Conservation (phyloP, 768 basidiomycete genomes). For the Postia placenta region DNA sequence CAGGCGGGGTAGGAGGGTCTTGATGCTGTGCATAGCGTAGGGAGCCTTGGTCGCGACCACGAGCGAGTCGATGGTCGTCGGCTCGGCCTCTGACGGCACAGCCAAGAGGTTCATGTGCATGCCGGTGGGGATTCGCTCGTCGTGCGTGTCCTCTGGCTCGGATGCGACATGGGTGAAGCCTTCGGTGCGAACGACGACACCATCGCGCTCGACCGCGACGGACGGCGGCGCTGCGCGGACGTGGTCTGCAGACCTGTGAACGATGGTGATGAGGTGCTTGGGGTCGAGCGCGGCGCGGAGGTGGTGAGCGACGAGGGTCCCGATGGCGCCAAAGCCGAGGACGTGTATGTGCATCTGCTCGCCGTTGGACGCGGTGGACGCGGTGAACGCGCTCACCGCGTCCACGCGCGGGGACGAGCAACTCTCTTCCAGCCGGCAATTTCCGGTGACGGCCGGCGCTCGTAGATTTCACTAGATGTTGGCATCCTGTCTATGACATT, state of each 20-base stretch:
- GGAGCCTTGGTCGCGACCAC: conserved; percentile 80
- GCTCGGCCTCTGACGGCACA: neutral
- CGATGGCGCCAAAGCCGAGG: conserved; percentile 79
- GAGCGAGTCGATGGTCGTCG: conserved; percentile 58
- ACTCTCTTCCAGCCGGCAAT: too few species aligned
- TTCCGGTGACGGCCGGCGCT: too few species aligned
- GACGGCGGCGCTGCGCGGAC: conserved; percentile 27
- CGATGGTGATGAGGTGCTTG: conserved; percentile 55
- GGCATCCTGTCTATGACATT: too few species aligned
- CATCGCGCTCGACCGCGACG: conserved; percentile 47
- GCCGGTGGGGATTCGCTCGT: neutral
- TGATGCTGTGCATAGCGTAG: conserved; percentile 52
- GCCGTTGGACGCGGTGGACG: neutral
- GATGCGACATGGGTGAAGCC: conserved; percentile 51
- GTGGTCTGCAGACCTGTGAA: conserved; percentile 49
- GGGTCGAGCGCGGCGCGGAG: conserved; percentile 55
- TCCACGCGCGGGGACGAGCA: too few species aligned
- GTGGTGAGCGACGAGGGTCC: conserved; percentile 75
- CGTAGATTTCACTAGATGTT: too few species aligned
- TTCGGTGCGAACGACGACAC: conserved; percentile 32
- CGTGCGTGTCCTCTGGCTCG: conserved; percentile 12
- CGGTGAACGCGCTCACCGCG: neutral
- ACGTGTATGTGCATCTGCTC: conserved; percentile 63
- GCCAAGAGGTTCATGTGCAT: neutral
- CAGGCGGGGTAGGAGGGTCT: conserved; percentile 56